Conservation (phyloP, 306 rosid species). For the Herpetospermum pedunculosum region DNA sequence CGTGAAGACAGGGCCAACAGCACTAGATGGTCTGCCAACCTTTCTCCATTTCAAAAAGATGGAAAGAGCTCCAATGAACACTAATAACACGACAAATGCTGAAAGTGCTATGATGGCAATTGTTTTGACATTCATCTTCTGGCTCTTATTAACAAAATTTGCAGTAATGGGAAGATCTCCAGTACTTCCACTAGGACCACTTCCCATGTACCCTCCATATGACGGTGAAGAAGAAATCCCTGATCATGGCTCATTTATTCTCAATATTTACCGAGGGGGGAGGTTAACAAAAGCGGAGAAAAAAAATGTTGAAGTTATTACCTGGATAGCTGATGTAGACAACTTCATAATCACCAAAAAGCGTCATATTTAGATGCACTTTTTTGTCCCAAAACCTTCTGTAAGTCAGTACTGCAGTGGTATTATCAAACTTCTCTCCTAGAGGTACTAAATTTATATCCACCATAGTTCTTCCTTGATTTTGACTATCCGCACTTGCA, state of each 20-base stretch:
- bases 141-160: conserved; percentile 30
- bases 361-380: conserved; percentile 59
- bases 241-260: conserved; percentile 34
- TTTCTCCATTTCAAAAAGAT: conserved; percentile 58
- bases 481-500: conserved; percentile 69
- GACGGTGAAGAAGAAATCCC: conserved; percentile 63
- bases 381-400: conserved; percentile 61
- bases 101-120: conserved; percentile 57
- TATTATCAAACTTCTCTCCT: conserved; percentile 77
- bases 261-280: conserved; percentile 19
- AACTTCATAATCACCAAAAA: conserved; percentile 64
- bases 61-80: conserved; percentile 46
- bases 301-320: conserved; percentile 23
- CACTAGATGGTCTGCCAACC: conserved; percentile 53
- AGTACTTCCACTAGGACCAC: conserved; percentile 34
- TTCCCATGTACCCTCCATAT: conserved; percentile 28
- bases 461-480: conserved; percentile 62
- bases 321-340: conserved; percentile 65
- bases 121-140: conserved; percentile 47
- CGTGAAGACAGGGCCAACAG: conserved; percentile 43
- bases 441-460: conserved; percentile 82
- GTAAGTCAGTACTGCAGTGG: conserved; percentile 55
- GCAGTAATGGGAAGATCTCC: conserved; percentile 55
- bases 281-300: conserved; percentile 4
- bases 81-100: conserved; percentile 59